These are phyloP conservation scores for Olyra latifolia DNA, from an alignment of 176 grass and related monocot species.

Conservation along the genomic window DNA sequence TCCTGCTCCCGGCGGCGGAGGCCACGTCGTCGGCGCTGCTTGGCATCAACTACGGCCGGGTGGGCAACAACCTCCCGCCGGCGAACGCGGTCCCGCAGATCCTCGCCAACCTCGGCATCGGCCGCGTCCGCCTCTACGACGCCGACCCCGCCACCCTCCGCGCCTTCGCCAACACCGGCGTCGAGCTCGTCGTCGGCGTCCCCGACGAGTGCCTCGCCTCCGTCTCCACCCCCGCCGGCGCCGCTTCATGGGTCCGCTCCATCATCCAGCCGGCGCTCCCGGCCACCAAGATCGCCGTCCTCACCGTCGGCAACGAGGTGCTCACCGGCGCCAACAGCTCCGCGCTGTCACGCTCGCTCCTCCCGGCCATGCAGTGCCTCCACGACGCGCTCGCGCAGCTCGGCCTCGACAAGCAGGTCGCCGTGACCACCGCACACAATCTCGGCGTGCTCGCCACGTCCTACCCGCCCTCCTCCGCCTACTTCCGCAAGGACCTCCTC, in stretches of 20 bases:
- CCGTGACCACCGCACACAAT: slow-evolving; percentile 65
- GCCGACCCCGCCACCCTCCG: slow-evolving; percentile 48
- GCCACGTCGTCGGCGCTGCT: slow-evolving; percentile 55
- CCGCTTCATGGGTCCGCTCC: slow-evolving; percentile 46
- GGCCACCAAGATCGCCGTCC: slow-evolving; percentile 55
- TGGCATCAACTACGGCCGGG: slow-evolving; percentile 77
- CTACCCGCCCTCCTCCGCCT: slow-evolving; percentile 62
- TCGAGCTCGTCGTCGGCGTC: slow-evolving; percentile 65
- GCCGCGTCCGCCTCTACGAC: slow-evolving; percentile 71
- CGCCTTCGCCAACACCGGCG: slow-evolving; percentile 79
- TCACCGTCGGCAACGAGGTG: slow-evolving; percentile 79
- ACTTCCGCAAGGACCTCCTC: slow-evolving; percentile 58
- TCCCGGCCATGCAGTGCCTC: slow-evolving; percentile 77
- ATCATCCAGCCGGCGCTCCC: slow-evolving; percentile 56
- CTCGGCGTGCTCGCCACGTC: slow-evolving; percentile 67
- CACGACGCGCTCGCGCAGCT: slow-evolving; percentile 51
- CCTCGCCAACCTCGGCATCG: slow-evolving; percentile 47
- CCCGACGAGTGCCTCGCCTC: slow-evolving; percentile 50
- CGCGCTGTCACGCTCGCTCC: slow-evolving; percentile 23
- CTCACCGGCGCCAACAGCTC: slow-evolving; percentile 62
- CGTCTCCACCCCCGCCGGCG: slow-evolving; percentile 46
- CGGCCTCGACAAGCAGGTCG: slow-evolving; percentile 46
- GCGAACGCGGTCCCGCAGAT: slow-evolving; percentile 32
- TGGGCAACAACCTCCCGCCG: slow-evolving; percentile 66
- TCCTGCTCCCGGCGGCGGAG: slow-evolving; percentile 10